A percentile compares a stretch with the other conserved stretches of the same genome.
phyloP scores from a whole-genome alignment of 768 basidiomycete genomes.

The Mycena haematopus region DNA sequence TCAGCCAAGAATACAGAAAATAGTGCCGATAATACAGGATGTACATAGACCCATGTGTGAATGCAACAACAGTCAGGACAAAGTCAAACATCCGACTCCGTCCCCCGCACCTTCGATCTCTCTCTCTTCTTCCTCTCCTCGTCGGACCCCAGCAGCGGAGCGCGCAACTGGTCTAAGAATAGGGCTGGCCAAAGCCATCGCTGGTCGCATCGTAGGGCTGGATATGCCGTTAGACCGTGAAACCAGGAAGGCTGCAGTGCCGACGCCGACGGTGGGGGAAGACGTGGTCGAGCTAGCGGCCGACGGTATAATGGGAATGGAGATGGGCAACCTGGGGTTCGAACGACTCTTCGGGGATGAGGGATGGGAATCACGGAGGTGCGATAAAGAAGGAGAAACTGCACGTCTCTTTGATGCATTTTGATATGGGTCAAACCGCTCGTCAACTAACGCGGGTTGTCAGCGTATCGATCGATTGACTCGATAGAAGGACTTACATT shows the following conservation, averaged over 20 bases:
- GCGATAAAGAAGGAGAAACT: constrained; percentile 79
- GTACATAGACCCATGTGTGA: constrained; percentile 3
- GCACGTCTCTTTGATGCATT: constrained; percentile 80
- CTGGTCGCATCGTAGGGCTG: constrained; percentile 76
- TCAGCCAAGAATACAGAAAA: constrained; percentile 15
- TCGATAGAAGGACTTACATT: constrained; percentile 54
- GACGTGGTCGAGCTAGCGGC: constrained; percentile 68
- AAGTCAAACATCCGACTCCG: constrained; percentile 69
- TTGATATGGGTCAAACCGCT: constrained; percentile 86
- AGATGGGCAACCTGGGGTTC: constrained; percentile 60
- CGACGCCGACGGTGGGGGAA: constrained; percentile 69
- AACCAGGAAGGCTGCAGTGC: constrained; percentile 51
- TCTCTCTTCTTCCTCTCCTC: constrained; percentile 64
- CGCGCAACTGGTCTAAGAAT: constrained; percentile 74
- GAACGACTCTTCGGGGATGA: constrained; percentile 58
- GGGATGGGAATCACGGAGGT: constrained; percentile 60
- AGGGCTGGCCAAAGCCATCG: constrained; percentile 77
- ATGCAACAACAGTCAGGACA: constrained; percentile 33
- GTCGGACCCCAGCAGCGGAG: constrained; percentile 32
- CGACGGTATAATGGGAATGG: constrained; percentile 73
- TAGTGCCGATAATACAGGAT: constrained; percentile 5
- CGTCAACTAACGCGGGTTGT: constrained; percentile 62
- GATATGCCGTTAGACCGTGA: constrained; percentile 62
- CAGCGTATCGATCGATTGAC: constrained; percentile 21
- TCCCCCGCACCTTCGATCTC: constrained; percentile 84